These are phyloP conservation scores for Psilocybe subaeruginosa DNA, from an alignment of 768 basidiomycete genomes.

Conservation along the genomic window DNA sequence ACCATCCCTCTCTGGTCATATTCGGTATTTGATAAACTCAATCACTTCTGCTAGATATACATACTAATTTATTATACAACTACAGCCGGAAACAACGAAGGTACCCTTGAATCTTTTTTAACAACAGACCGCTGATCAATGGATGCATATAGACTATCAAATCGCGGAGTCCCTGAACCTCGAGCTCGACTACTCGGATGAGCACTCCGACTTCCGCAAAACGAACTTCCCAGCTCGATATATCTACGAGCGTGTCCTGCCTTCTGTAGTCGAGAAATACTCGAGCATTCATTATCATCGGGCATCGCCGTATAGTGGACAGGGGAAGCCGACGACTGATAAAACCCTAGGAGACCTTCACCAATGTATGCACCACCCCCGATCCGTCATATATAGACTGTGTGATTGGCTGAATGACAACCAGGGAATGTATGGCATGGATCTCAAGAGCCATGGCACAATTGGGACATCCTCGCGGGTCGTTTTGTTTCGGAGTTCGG, in stretches of 20 bases:
- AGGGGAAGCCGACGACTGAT: slow-evolving; percentile 74
- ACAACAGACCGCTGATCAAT: not conserved
- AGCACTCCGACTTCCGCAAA: slow-evolving; percentile 81
- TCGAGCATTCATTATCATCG: slow-evolving; percentile 82
- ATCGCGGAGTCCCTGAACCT: slow-evolving; percentile 81
- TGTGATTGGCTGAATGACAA: slow-evolving; percentile 1
- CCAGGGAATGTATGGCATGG: slow-evolving; percentile 95
- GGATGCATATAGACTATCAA: slow-evolving; percentile 72
- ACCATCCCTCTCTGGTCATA: slow-evolving; percentile 90
- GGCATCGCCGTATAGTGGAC: slow-evolving; percentile 85
- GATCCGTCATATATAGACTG: not conserved
- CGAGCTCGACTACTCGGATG: slow-evolving; percentile 84
- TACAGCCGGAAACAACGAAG: slow-evolving; percentile 83
- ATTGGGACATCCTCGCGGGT: slow-evolving; percentile 89
- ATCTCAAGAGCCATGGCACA: slow-evolving; percentile 89
- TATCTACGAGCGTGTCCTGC: slow-evolving; percentile 88
- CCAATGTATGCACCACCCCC: slow-evolving; percentile 61
- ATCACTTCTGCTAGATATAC: not conserved
- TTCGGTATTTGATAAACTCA: slow-evolving; percentile 54
- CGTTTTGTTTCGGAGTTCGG: slow-evolving; percentile 96
- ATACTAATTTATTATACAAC: not conserved
- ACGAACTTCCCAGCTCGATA: slow-evolving; percentile 88
- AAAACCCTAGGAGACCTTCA: slow-evolving; percentile 85
- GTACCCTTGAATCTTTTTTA: slow-evolving; percentile 28
- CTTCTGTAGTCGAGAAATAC: slow-evolving; percentile 65